phyloP scores from a whole-genome alignment of 2,329 filamentous ascomycete genomes.

The Phaeosphaeriaceae sp. region DNA sequence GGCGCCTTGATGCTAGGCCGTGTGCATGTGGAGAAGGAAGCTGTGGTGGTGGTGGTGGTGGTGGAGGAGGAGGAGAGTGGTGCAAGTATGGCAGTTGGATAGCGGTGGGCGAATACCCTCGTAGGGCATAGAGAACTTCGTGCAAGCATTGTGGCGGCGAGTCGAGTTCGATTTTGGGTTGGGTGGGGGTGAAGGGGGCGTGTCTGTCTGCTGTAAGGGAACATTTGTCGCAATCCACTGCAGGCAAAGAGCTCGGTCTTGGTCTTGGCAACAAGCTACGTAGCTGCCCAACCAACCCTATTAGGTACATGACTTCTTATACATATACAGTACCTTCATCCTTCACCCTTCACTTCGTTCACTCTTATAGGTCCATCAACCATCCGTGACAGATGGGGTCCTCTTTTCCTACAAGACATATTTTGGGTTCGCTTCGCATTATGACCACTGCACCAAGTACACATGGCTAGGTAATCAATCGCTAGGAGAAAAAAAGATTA shows the following conservation, averaged over 20 bases:
- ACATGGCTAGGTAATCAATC: too few relatives aligned
- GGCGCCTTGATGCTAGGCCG: constrained; percentile 27
- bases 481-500: too few relatives aligned
- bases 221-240: constrained; percentile 3
- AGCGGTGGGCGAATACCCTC: constrained; percentile 36
- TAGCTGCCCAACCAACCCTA: too few relatives aligned
- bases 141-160: constrained; percentile 34
- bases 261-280: background rate
- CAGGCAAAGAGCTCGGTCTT: constrained; percentile 4
- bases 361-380: constrained; percentile 1
- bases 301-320: too few relatives aligned
- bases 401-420: background rate
- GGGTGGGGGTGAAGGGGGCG: background rate
- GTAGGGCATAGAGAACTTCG: constrained; percentile 40
- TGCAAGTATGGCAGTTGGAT: constrained; percentile 34
- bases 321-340: too few relatives aligned
- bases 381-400: background rate
- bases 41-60: constrained; percentile 25
- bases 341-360: constrained; percentile 1
- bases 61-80: constrained; percentile 16
- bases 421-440: background rate
- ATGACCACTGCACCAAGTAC: too few relatives aligned
- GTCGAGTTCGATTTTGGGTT: too few relatives aligned
- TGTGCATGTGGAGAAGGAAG: constrained; percentile 38
- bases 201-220: background rate